Evolutionary conservation across 306 rosid species (phyloP).

Genomic region (Glycine latifolia): DNA sequence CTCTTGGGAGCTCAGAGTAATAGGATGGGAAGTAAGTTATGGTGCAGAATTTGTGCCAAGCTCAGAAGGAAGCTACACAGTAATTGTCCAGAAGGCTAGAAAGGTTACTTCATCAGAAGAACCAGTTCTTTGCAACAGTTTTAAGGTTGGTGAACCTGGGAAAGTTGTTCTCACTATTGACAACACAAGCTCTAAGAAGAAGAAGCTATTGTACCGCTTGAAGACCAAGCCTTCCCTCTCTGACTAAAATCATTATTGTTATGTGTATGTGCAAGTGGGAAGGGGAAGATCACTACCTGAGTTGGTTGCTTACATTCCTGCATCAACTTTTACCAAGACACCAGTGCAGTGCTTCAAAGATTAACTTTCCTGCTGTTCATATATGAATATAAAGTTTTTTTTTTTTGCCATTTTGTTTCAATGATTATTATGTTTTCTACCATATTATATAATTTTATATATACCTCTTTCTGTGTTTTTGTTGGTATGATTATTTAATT

Average conservation of each 20-base stretch:
- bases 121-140: slow-evolving; percentile 65
- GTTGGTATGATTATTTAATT: slow-evolving; percentile 23
- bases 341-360: slow-evolving; percentile 29
- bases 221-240: slow-evolving; percentile 62
- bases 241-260: slow-evolving; percentile 38
- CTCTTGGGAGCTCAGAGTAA: slow-evolving; percentile 76
- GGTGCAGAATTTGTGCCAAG: slow-evolving; percentile 82
- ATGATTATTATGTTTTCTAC: slow-evolving; percentile 39
- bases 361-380: slow-evolving; percentile 41
- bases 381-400: slow-evolving; percentile 42
- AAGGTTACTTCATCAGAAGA: slow-evolving; percentile 62
- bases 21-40: slow-evolving; percentile 89
- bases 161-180: slow-evolving; percentile 74
- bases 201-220: slow-evolving; percentile 80
- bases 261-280: slow-evolving; percentile 12
- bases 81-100: slow-evolving; percentile 71
- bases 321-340: slow-evolving; percentile 27
- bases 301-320: slow-evolving; percentile 23
- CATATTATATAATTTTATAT: slow-evolving; percentile 33
- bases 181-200: slow-evolving; percentile 78
- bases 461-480: slow-evolving; percentile 29
- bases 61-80: slow-evolving; percentile 68
- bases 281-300: slow-evolving; percentile 10
- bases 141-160: slow-evolving; percentile 68
- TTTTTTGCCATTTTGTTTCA: slow-evolving; percentile 12